Percentiles rank a stretch among this genome's conserved stretches.
These are phyloP conservation scores for Epichloe gansuensis DNA, from an alignment of 2,329 filamentous ascomycete genomes.

Conservation along the genomic window DNA sequence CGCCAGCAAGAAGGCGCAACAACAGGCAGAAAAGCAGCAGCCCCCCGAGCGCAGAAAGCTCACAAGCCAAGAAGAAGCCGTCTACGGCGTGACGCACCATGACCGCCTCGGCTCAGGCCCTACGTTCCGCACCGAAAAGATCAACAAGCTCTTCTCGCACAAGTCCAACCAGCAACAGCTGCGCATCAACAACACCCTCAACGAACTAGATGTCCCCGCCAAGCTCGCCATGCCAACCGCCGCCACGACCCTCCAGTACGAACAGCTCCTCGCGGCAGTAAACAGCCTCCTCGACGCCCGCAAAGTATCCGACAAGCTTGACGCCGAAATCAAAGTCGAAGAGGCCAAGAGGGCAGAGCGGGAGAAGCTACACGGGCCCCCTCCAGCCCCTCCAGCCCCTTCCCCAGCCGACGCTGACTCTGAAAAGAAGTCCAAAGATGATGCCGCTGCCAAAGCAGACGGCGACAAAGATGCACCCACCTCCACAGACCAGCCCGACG, in stretches of 20 bases:
- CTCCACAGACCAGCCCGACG: slow-evolving; percentile 10
- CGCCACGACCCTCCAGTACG: slow-evolving; percentile 58
- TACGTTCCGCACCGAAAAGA: slow-evolving; percentile 75
- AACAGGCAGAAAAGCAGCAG: slow-evolving; percentile 22
- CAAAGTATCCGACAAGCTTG: slow-evolving; percentile 64
- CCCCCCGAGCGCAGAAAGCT: slow-evolving; percentile 55
- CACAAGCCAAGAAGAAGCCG: slow-evolving; percentile 58
- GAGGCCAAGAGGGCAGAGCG: slow-evolving; percentile 42
- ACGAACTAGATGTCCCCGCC: slow-evolving; percentile 56
- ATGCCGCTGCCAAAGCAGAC: slow-evolving; percentile 6
- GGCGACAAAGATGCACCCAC: slow-evolving; percentile 4
- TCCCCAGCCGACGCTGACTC: neutral
- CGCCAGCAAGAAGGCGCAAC: slow-evolving; percentile 35
- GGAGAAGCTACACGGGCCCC: slow-evolving; percentile 23
- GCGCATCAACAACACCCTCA: slow-evolving; percentile 60
- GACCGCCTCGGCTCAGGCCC: slow-evolving; percentile 79
- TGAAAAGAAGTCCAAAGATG: neutral
- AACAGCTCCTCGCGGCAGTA: slow-evolving; percentile 55
- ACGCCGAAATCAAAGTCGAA: slow-evolving; percentile 53
- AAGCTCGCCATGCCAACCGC: slow-evolving; percentile 62
- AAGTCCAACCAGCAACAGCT: slow-evolving; percentile 65
- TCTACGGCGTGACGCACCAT: slow-evolving; percentile 75
- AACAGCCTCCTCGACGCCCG: slow-evolving; percentile 57
- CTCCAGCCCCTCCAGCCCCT: neutral
- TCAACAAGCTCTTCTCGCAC: slow-evolving; percentile 65